Evolutionary conservation across 1,284 basidiomycete species (phyloP), one percentile per base, ranked within the genome.

Genomic region (Tausonia pullulans): DNA sequence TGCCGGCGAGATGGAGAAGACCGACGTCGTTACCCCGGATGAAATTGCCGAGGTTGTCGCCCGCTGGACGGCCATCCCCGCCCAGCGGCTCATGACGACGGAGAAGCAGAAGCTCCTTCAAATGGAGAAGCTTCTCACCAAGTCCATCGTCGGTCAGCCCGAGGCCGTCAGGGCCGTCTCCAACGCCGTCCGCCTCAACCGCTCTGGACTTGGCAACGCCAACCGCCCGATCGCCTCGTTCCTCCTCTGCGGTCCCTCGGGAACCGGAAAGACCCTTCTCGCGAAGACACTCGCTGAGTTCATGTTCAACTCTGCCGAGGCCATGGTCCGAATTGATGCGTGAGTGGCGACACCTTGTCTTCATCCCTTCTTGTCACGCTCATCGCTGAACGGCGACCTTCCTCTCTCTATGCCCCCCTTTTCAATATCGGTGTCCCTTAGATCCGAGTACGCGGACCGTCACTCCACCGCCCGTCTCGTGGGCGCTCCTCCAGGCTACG

Each of bases 321-420:
- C 81, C 9, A 81, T 83, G 78, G 73, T 81, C 52, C 75, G 81
- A 16, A 81, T 83, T 71, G 81, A 83, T 71, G 79, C 77, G 10
- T 79, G 27, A 27, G 27, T 27, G 27, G 27, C 27, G 27, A 27
- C 27, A 2, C 27, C 27, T 27, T 27, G 27, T 27, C 27, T 2
- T 27, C 27, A 27, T 27, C 27, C 27, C 27, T 27, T 27, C 27
- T 27, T 27, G 27, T 27, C 27, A 27, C 27, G 27, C 27, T 27
- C 27, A 27, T 27, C 27, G 2, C 27, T 27, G 27, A 27, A 27
- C 27, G 27, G 27, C 27, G 27, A 27, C 27, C 27, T 27, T 27
- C 27, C 27, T 27, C 27, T 27, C 27, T 27, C 27, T 27, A 27
- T 27, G 27, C 27, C 27, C 27, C 27, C 27, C 27, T 27, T 27